Percentiles rank a stretch among this genome's conserved stretches.
These are phyloP conservation scores for Carex myosuroides DNA, from an alignment of 176 grass and related monocot species.

Conservation along the genomic window DNA sequence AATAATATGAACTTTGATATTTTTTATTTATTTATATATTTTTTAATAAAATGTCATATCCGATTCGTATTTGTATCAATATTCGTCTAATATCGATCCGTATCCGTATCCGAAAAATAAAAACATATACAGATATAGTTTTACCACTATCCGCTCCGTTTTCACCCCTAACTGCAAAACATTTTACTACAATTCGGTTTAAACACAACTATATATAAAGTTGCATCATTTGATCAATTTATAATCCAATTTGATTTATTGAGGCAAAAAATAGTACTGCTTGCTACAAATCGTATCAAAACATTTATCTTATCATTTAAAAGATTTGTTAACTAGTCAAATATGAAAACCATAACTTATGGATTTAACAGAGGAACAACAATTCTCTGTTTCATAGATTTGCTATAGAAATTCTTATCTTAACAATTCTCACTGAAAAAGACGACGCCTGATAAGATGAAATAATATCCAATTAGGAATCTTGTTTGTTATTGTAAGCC, in stretches of 20 bases:
- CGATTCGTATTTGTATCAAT: too few relatives aligned
- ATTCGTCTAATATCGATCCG: too few relatives aligned
- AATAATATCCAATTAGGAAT: background rate
- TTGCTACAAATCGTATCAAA: background rate
- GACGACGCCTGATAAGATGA: background rate
- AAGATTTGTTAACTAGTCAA: background rate
- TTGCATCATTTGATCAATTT: conserved; percentile 1
- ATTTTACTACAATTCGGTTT: background rate
- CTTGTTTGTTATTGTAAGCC: background rate
- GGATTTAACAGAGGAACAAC: background rate
- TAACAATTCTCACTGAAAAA: background rate
- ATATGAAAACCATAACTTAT: background rate
- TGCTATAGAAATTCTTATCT: background rate
- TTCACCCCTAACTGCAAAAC: background rate
- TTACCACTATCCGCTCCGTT: too few relatives aligned
- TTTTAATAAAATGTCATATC: too few relatives aligned
- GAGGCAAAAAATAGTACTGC: background rate
- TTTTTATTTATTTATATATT: too few relatives aligned
- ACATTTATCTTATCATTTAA: background rate
- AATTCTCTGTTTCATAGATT: background rate
- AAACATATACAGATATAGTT: too few relatives aligned
- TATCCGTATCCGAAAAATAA: too few relatives aligned
- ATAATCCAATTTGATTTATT: background rate
- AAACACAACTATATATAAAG: background rate
- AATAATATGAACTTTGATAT: too few relatives aligned